Base-by-base conservation (phyloP, 208 protist genomes). In the Wallacemonas sp. region DNA sequence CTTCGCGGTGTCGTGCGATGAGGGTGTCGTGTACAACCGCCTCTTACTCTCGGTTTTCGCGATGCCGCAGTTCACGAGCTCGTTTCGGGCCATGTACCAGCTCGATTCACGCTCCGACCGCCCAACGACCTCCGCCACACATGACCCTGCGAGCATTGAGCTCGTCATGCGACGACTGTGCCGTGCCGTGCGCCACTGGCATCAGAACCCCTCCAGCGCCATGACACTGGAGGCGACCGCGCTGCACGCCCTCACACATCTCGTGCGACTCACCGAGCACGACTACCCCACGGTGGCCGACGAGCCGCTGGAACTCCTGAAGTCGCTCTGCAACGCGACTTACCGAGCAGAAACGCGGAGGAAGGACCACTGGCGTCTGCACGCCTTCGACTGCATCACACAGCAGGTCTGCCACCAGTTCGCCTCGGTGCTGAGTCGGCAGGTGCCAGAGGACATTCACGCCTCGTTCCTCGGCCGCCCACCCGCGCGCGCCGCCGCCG, bases 281-380 rank as follows among this genome's bases (percentile, higher is more conserved):
- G 83, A 87, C 61, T 78, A 79, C 60, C 76, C 77, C n/a, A 5
- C 19, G 30, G 63, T 76, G 26, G 71, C 78, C 0, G 59, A 63
- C 2, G 65, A 45, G 3, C 53, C 66, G 2, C 45, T 81, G 32
- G 76, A 77, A 21, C 53, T 93, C 30, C 64, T 85, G 9, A 79
- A 74, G 55, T 74, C 63, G 3, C 58, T 93, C 10, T 83, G 80
- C 53, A 66, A 93, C 52, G 72, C 77, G 19, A 83, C 79, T 42
- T 76, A 84, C 38, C 68, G 76, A 5, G 68, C 68, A 2, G 59
- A 73, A 55, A 85, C 77, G 30, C 67, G 46, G 0, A 81, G 87
- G 0, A 57, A 77, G n/a, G 81, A 89, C 34, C 73, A 76, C 19
- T 93, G 87, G 87, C 78, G 82, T 21, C 73, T 89, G 32, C 84